phyloP scores from a whole-genome alignment of 345 rosid species.

The Durio zibethinus region DNA sequence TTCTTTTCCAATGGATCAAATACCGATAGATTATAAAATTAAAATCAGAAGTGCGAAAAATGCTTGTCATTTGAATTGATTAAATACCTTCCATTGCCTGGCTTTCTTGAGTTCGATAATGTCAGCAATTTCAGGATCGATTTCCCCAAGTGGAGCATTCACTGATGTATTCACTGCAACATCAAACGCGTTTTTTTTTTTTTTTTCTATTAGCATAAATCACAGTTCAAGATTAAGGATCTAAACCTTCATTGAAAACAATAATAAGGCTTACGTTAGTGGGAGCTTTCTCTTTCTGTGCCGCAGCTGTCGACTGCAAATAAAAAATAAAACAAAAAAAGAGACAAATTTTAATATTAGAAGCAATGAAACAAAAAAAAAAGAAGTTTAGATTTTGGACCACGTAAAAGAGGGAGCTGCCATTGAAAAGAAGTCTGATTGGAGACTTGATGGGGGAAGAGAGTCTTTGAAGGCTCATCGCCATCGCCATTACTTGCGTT shows the following conservation, averaged over 20 bases:
- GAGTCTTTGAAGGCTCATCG: conserved; percentile 66
- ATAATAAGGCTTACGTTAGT: conserved; percentile 41
- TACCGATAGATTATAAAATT: background rate
- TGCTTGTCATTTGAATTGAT: background rate
- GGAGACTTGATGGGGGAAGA: conserved; percentile 47
- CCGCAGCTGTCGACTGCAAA: conserved; percentile 61
- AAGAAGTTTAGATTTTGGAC: conserved; percentile 27
- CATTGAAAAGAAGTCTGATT: conserved; percentile 31
- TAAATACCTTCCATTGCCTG: conserved; percentile 95
- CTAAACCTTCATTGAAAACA: background rate
- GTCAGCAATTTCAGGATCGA: conserved; percentile 82
- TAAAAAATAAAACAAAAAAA: background rate
- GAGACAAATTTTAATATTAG: background rate
- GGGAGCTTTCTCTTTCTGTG: conserved; percentile 54
- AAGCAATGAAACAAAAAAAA: background rate
- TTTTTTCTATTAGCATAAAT: background rate
- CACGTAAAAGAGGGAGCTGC: conserved; percentile 42
- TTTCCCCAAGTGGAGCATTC: conserved; percentile 69
- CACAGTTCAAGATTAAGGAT: conserved; percentile 14
- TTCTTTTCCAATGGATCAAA: background rate
- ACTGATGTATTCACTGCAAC: conserved; percentile 79
- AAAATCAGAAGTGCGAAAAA: background rate
- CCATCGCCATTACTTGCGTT: conserved; percentile 29
- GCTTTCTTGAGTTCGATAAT: conserved; percentile 93
- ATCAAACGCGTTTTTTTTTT: background rate